phyloP scores from a whole-genome alignment of 306 rosid genomes.

The Cucurbita maxima region DNA sequence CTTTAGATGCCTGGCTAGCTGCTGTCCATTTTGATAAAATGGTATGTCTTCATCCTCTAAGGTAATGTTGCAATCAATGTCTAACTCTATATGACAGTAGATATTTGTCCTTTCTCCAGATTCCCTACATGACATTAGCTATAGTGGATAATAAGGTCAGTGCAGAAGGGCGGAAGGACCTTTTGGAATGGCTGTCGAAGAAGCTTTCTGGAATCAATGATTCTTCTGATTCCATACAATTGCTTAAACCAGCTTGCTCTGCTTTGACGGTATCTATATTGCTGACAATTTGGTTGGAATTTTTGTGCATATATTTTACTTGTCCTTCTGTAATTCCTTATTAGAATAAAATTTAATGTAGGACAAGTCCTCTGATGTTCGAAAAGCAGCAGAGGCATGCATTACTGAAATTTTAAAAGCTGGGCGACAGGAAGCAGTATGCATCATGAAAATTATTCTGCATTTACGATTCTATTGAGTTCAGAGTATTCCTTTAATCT shows the following conservation, averaged over 20 bases:
- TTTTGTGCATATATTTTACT: not conserved
- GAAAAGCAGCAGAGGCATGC: constrained; percentile 92
- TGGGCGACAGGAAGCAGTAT: constrained; percentile 64
- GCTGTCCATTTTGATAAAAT: constrained; percentile 96
- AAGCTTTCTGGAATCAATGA: constrained; percentile 66
- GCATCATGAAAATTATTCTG: constrained; percentile 8
- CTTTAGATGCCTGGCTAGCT: constrained; percentile 76
- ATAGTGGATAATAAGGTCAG: constrained; percentile 77
- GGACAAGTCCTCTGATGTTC: constrained; percentile 99
- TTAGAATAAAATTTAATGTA: constrained; percentile 15
- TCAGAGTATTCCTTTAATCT: not conserved
- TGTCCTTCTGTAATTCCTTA: constrained; percentile 7
- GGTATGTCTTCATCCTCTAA: constrained; percentile 27
- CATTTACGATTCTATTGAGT: constrained; percentile 6
- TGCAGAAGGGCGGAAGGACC: constrained; percentile 96
- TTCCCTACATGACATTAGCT: constrained; percentile 63
- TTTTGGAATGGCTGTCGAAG: constrained; percentile 87
- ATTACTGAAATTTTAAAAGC: constrained; percentile 77
- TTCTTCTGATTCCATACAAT: constrained; percentile 74
- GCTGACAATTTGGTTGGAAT: not conserved
- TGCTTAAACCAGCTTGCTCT: constrained; percentile 77
- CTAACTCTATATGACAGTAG: constrained; percentile 17
- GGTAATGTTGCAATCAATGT: constrained; percentile 6
- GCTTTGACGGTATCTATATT: constrained; percentile 58
- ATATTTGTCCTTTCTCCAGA: constrained; percentile 26